Conservation (phyloP, 2,329 filamentous ascomycete species). For the Aschersonia sp. region DNA sequence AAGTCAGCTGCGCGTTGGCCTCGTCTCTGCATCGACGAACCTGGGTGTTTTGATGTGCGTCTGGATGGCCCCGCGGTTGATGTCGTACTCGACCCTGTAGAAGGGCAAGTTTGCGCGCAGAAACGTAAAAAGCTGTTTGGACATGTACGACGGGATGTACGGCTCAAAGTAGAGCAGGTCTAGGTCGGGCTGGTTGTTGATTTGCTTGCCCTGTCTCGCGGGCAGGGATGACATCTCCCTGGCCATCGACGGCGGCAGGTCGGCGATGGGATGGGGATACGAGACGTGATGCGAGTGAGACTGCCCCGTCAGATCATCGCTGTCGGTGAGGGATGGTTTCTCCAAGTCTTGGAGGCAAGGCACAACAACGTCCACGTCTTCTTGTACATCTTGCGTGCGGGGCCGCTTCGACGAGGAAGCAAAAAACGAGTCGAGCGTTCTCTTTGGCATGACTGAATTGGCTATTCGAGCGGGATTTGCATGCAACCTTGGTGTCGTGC, state of each 20-base stretch:
- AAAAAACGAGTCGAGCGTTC: slow-evolving; percentile 60
- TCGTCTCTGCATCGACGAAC: slow-evolving; percentile 9
- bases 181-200: slow-evolving; percentile 55
- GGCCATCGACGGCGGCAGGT: slow-evolving; percentile 23
- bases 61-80: slow-evolving; percentile 48
- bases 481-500: no score
- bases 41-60: slow-evolving; percentile 44
- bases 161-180: slow-evolving; percentile 66
- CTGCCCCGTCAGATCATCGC: no score
- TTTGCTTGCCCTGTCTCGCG: slow-evolving; percentile 33
- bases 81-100: slow-evolving; percentile 61
- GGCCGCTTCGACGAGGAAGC: slow-evolving; percentile 11
- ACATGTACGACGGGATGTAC: slow-evolving; percentile 44
- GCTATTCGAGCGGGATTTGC: background rate
- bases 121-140: slow-evolving; percentile 52
- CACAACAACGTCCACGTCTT: background rate
- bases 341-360: no score
- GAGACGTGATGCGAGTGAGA: slow-evolving; percentile 17
- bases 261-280: slow-evolving; percentile 36
- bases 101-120: slow-evolving; percentile 59
- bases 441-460: slow-evolving; percentile 12
- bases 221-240: slow-evolving; percentile 30
- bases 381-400: background rate
- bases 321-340: no score
- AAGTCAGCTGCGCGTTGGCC: background rate